Conservation (phyloP, 257 asterid species). For the Solanum commersonii region DNA sequence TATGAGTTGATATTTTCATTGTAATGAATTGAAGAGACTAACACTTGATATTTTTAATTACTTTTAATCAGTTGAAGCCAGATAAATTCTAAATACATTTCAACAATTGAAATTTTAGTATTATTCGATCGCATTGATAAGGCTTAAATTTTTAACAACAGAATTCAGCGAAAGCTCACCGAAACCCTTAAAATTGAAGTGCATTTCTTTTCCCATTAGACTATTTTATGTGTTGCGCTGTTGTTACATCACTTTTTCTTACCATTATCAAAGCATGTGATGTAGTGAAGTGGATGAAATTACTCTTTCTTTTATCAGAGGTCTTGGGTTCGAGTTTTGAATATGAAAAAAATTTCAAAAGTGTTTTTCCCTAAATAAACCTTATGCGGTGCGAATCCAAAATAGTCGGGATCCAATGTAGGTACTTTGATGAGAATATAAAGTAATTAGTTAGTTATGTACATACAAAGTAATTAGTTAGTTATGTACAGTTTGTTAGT, state of each 20-base stretch:
- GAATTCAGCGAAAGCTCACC: background rate
- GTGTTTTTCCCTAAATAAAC: too few relatives aligned
- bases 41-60: background rate
- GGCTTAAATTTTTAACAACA: background rate
- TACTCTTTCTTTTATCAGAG: too few relatives aligned
- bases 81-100: background rate
- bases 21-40: background rate
- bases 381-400: rapidly evolving
- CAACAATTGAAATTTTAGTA: background rate
- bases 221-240: background rate
- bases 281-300: too few relatives aligned
- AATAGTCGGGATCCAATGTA: too few relatives aligned
- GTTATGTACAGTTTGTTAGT: too few relatives aligned
- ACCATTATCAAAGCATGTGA: too few relatives aligned
- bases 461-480: too few relatives aligned
- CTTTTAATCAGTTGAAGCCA: background rate
- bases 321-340: rapidly evolving
- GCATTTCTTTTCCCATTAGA: background rate
- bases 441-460: too few relatives aligned
- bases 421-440: too few relatives aligned
- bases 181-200: background rate
- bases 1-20: background rate
- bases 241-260: background rate
- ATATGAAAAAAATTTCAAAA: too few relatives aligned
- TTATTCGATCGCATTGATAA: background rate